A percentile compares a stretch with the other conserved stretches of the same genome.
phyloP scores from a whole-genome alignment of 495 filamentous ascomycete species.

The Pyrenopolyporus hunteri region DNA sequence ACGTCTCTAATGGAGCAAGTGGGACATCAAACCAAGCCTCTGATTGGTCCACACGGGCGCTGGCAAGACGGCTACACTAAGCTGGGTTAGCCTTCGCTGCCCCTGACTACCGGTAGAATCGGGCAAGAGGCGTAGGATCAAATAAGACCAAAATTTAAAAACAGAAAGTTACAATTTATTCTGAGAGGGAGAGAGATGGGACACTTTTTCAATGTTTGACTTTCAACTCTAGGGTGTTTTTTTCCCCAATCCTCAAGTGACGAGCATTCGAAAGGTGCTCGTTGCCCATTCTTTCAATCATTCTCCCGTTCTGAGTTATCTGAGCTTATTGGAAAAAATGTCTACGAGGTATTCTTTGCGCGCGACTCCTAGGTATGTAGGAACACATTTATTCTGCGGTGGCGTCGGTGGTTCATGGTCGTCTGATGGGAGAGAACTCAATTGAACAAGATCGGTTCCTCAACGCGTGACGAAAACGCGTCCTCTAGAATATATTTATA shows the following conservation, averaged over 20 bases:
- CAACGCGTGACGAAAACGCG: background rate
- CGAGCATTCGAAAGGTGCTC: slow-evolving; percentile 31
- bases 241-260: slow-evolving; percentile 16
- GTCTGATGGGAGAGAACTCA: too few species aligned
- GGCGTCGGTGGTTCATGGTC: too few species aligned
- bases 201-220: slow-evolving; percentile 2
- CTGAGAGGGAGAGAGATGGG: slow-evolving; percentile 1
- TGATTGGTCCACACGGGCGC: slow-evolving; percentile 9
- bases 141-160: slow-evolving; percentile 19
- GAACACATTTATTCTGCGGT: background rate
- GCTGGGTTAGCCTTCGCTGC: slow-evolving; percentile 18
- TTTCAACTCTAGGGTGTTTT: too few species aligned
- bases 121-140: slow-evolving; percentile 10
- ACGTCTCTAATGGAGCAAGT: slow-evolving; percentile 3
- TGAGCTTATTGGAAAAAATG: slow-evolving; percentile 31
- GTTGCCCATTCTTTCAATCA: slow-evolving; percentile 36
- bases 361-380: slow-evolving; percentile 43
- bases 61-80: too few species aligned
- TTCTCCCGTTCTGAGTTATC: too few species aligned
- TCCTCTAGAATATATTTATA: background rate
- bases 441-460: too few species aligned
- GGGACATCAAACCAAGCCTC: background rate
- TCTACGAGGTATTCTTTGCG: slow-evolving; percentile 42
- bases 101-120: slow-evolving; percentile 32
- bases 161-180: slow-evolving; percentile 23